These are phyloP conservation scores for Dioszegia hungarica DNA, from an alignment of 768 basidiomycete genomes.

Conservation along the genomic window DNA sequence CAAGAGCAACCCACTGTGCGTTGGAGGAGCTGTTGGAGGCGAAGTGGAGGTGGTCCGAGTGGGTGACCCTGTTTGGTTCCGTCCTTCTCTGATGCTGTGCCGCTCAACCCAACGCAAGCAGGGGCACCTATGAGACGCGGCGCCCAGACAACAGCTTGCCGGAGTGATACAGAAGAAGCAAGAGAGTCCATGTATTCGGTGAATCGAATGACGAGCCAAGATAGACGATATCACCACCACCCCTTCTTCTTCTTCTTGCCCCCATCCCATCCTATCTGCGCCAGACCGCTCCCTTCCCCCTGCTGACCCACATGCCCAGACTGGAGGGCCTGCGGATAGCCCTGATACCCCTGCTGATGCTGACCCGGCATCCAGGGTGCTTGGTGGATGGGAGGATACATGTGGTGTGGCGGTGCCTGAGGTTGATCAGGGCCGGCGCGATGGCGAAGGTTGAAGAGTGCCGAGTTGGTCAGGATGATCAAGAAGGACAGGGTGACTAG, in stretches of 20 bases:
- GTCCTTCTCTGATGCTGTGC: too few species aligned
- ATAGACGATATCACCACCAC: slow-evolving; percentile 15
- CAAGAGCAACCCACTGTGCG: too few species aligned
- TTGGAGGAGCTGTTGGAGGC: too few species aligned
- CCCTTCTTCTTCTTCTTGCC: slow-evolving; percentile 22
- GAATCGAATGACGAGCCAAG: background rate
- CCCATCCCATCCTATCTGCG: slow-evolving; percentile 23
- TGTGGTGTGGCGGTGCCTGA: slow-evolving; percentile 1
- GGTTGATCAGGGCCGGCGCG: background rate
- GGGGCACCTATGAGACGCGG: too few species aligned
- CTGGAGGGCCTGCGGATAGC: background rate
- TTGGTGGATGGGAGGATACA: slow-evolving; percentile 2
- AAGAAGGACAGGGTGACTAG: slow-evolving; percentile 45
- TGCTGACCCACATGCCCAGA: background rate
- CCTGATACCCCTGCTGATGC: background rate
- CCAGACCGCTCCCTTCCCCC: background rate
- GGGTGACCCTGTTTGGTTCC: too few species aligned
- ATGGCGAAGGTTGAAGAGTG: slow-evolving; percentile 41
- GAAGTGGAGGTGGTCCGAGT: too few species aligned
- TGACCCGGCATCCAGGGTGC: slow-evolving; percentile 2
- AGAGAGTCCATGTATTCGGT: background rate
- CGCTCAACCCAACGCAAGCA: too few species aligned
- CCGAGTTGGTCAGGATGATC: slow-evolving; percentile 46
- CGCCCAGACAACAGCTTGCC: too few species aligned
- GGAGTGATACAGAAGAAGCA: background rate